phyloP scores from a whole-genome alignment of 2,329 filamentous ascomycete genomes.

The Stachybotrys chartarum region DNA sequence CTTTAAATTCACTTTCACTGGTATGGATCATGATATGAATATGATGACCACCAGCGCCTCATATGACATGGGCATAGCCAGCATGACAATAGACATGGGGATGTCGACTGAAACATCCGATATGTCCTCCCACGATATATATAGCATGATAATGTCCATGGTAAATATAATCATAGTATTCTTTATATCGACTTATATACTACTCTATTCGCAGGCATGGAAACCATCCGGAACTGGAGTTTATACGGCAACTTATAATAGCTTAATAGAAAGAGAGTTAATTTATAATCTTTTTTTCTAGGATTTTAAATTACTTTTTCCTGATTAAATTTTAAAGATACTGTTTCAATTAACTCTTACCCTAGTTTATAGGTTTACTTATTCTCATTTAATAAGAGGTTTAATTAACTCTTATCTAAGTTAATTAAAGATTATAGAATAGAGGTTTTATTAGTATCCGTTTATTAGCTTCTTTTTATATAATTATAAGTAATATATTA shows the following conservation, averaged over 20 bases:
- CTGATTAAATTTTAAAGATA: too few relatives aligned
- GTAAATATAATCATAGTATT: constrained; percentile 24
- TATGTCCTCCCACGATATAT: not conserved
- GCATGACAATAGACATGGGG: not conserved
- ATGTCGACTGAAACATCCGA: not conserved
- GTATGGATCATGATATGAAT: not conserved
- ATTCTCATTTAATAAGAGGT: too few relatives aligned
- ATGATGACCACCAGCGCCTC: not conserved
- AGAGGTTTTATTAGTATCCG: too few relatives aligned
- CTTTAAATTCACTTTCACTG: not conserved
- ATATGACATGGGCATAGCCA: not conserved
- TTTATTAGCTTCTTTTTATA: too few relatives aligned
- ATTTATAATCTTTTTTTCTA: too few relatives aligned
- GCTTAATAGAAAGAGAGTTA: too few relatives aligned
- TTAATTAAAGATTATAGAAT: too few relatives aligned
- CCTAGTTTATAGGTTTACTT: too few relatives aligned
- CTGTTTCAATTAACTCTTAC: too few relatives aligned
- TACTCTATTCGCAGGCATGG: constrained; percentile 55
- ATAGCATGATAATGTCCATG: constrained; percentile 6
- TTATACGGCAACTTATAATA: constrained; percentile 78
- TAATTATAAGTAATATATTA: too few relatives aligned
- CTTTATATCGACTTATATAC: constrained; percentile 36
- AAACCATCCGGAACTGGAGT: constrained; percentile 56
- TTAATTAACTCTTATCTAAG: too few relatives aligned
- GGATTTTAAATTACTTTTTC: too few relatives aligned